Evolutionary conservation across 495 filamentous ascomycete species (phyloP).

Genomic region (Podospora pseudoanserina): DNA sequence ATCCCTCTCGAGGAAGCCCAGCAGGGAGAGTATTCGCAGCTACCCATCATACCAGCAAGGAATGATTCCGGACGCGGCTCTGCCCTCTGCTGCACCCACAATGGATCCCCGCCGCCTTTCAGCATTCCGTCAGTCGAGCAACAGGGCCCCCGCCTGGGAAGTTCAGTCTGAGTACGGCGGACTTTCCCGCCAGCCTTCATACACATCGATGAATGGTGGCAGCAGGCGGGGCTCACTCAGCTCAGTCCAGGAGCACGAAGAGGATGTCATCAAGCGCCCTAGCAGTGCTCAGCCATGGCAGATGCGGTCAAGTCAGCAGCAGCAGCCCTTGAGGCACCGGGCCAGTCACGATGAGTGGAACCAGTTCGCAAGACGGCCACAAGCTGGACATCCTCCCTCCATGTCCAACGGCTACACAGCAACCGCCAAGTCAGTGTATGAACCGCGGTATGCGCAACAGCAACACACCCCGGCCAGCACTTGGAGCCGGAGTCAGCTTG

Average conservation of each 20-base stretch:
- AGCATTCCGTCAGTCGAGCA: slow-evolving; percentile 23
- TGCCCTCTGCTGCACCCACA: slow-evolving; percentile 9
- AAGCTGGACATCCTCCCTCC: slow-evolving; percentile 32
- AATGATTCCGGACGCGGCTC: slow-evolving; percentile 3
- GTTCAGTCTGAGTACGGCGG: slow-evolving; percentile 34
- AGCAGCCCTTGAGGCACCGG: slow-evolving; percentile 35
- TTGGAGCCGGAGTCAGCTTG: slow-evolving; percentile 30
- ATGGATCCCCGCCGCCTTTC: slow-evolving; percentile 29
- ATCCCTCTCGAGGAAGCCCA: slow-evolving; percentile 26
- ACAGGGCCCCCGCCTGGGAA: slow-evolving; percentile 14
- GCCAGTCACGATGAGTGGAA: slow-evolving; percentile 43
- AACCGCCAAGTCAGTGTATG: slow-evolving; percentile 20
- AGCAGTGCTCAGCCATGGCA: slow-evolving; percentile 28
- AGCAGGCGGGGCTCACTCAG: slow-evolving; percentile 32
- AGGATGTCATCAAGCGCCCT: slow-evolving; percentile 20
- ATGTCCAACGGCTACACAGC: slow-evolving; percentile 40
- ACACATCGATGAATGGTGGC: slow-evolving; percentile 28
- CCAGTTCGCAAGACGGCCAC: slow-evolving; percentile 18
- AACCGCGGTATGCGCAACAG: slow-evolving; percentile 30
- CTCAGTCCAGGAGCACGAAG: slow-evolving; percentile 24
- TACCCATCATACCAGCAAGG: slow-evolving; percentile 22
- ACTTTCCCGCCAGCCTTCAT: slow-evolving; percentile 27
- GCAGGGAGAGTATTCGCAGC: slow-evolving; percentile 34
- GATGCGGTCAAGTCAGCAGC: slow-evolving; percentile 13
- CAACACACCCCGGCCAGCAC: slow-evolving; percentile 21